Conservation (phyloP, 495 filamentous ascomycete species). For the Neurospora sp. region DNA sequence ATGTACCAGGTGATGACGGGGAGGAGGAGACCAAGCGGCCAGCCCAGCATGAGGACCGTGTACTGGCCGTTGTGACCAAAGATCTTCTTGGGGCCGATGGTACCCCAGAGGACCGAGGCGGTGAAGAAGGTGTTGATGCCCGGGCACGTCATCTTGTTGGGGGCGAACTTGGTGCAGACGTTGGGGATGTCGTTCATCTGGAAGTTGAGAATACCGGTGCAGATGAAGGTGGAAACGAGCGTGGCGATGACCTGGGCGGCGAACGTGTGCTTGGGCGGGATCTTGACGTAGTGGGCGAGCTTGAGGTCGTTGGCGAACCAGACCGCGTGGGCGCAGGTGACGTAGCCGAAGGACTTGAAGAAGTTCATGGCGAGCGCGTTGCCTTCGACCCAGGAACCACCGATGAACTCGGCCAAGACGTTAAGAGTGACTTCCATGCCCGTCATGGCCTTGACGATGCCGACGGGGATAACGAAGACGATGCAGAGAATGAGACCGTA, state of each 20-base stretch:
- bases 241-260: slow-evolving; percentile 27
- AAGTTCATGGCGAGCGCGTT: slow-evolving; percentile 33
- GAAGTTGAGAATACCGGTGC: slow-evolving; percentile 27
- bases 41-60: slow-evolving; percentile 23
- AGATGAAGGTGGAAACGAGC: slow-evolving; percentile 24
- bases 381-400: slow-evolving; percentile 22
- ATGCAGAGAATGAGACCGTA: slow-evolving; percentile 28
- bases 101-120: slow-evolving; percentile 31
- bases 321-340: slow-evolving; percentile 25
- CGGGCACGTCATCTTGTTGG: slow-evolving; percentile 28
- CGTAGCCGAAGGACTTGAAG: slow-evolving; percentile 32
- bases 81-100: slow-evolving; percentile 29
- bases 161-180: slow-evolving; percentile 28
- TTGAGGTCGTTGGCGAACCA: slow-evolving; percentile 31
- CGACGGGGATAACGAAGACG: slow-evolving; percentile 29
- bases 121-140: slow-evolving; percentile 32
- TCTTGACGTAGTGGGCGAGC: slow-evolving; percentile 33
- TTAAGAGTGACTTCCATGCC: slow-evolving; percentile 28
- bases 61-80: slow-evolving; percentile 29
- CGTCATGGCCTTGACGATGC: slow-evolving; percentile 31
- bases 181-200: slow-evolving; percentile 27
- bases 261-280: slow-evolving; percentile 31
- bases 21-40: slow-evolving; percentile 24
- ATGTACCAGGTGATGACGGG: slow-evolving; percentile 18
- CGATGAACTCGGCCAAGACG: slow-evolving; percentile 33